Conservation (phyloP, 2,329 filamentous ascomycete species). For the Alternaria rosae region DNA sequence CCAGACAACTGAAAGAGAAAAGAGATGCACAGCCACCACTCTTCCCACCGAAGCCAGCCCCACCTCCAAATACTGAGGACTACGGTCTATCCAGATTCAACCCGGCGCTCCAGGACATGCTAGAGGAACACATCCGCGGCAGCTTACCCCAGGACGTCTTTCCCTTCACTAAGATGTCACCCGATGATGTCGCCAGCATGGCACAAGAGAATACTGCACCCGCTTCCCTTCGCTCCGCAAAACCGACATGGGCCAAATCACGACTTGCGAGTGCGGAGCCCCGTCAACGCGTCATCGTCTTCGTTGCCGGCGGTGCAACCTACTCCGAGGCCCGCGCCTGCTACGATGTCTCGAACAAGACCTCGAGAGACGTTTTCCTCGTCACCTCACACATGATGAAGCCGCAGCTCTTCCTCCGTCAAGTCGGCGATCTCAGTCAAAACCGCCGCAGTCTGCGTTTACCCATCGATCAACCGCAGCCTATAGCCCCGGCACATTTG, state of each 20-base stretch:
- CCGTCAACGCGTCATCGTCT: slow-evolving; percentile 88
- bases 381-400: slow-evolving; percentile 92
- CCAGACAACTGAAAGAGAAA: slow-evolving; percentile 78
- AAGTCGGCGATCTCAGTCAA: slow-evolving; percentile 79
- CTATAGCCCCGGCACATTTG: slow-evolving; percentile 83
- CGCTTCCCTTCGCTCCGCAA: slow-evolving; percentile 84
- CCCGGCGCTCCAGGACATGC: slow-evolving; percentile 79
- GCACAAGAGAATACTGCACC: slow-evolving; percentile 57
- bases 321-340: slow-evolving; percentile 89
- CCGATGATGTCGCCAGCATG: slow-evolving; percentile 67
- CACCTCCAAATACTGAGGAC: slow-evolving; percentile 68
- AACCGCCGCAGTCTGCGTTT: slow-evolving; percentile 80
- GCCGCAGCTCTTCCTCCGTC: slow-evolving; percentile 80
- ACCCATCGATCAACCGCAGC: slow-evolving; percentile 79
- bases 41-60: slow-evolving; percentile 71
- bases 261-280: slow-evolving; percentile 79
- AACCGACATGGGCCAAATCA: slow-evolving; percentile 93
- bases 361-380: slow-evolving; percentile 83
- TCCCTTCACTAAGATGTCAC: slow-evolving; percentile 61
- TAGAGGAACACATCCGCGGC: slow-evolving; percentile 69
- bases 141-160: slow-evolving; percentile 55
- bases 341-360: slow-evolving; percentile 80
- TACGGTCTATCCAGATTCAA: slow-evolving; percentile 88
- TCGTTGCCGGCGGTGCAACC: slow-evolving; percentile 94
- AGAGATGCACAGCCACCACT: slow-evolving; percentile 70